Evolutionary conservation across 1,139 yeast species (phyloP), one percentile per base, ranked within the genome.

Genomic region (Starmera stellimalicola): DNA sequence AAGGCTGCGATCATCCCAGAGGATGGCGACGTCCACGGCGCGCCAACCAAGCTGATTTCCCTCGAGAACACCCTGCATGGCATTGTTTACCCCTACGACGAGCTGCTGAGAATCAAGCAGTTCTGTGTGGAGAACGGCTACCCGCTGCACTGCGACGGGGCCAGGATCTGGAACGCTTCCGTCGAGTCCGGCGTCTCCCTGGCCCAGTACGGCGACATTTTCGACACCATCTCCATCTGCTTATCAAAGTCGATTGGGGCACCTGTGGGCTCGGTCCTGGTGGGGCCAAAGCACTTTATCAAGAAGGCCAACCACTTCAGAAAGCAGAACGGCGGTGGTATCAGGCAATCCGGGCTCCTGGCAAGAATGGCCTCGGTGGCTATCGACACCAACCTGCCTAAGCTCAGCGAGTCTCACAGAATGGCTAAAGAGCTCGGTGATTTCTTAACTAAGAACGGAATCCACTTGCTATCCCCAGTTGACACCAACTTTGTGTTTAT

Each of bases 281-380:
- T 82, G 31, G 87, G 88, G 9, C 52, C 62, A 7, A 45, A 52
- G 7, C 53, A 53, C 16, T 63, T 73, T 38, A 75, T 82, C 39
- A 57, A 60, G 36, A 74, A 71, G 47, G 87, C 91, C n/a, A 73
- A 73, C 43, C 87, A 83, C 60, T 77, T 81, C 58, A 75, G 76
- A 43, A 83, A 83, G 54, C 94, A 83, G 57, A 71, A 70, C 47
- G 94, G 94, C 40, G 94, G 94, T 37, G 94, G 94, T 27, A 75
- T 83, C 40, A 67, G 94, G 49, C 94, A 83, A 55, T 65, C 77
- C 29, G 94, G 94, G 16, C 52, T 79, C 42, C 57, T 83, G 41
- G 67, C 88, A 2, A 58, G 71, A 9, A 83, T 84, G 74, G 94
- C 91, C 4, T 58, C 63, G 18, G 65, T 69, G 29, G 91, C 93